Evolutionary conservation across 106 monocot species (phyloP).

Genomic region (Amphibolis antarctica): DNA sequence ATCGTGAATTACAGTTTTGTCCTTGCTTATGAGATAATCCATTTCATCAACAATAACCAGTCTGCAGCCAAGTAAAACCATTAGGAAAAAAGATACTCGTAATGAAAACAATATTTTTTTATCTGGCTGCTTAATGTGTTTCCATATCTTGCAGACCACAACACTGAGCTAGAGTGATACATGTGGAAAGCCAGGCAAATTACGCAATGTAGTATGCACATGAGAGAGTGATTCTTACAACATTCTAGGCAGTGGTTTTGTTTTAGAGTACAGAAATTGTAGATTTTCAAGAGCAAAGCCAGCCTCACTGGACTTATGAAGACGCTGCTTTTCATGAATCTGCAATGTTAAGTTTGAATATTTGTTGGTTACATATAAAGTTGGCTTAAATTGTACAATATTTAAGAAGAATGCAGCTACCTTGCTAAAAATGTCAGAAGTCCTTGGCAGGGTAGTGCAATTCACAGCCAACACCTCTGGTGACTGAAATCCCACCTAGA

Average conservation of each 20-base stretch:
- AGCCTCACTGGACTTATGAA: conserved; percentile 21
- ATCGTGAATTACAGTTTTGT: conserved; percentile 76
- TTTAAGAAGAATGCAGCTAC: conserved; percentile 15
- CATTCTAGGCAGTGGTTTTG: conserved; percentile 28
- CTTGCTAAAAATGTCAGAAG: conserved; percentile 78
- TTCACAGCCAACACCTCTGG: conserved; percentile 53
- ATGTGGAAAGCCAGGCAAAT: not conserved
- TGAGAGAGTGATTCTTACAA: conserved; percentile 34
- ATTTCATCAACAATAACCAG: conserved; percentile 79
- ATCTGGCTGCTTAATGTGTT: no score
- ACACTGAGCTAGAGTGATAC: no score
- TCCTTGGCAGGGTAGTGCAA: conserved; percentile 52
- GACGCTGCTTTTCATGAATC: conserved; percentile 49
- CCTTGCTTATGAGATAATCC: conserved; percentile 93
- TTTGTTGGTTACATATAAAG: not conserved
- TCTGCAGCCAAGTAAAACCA: not conserved
- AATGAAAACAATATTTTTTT: not conserved
- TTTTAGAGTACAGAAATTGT: conserved; percentile 44
- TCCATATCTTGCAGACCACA: no score
- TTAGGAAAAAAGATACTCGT: not conserved
- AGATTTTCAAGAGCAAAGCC: conserved; percentile 48
- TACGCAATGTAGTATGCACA: no score
- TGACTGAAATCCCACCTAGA: conserved; percentile 41
- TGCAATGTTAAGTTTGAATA: conserved; percentile 11
- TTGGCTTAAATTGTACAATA: not conserved